Evolutionary conservation across 192 early-diverging fungal genomes (phyloP).

Genomic region (Radiomyces spectabilis): DNA sequence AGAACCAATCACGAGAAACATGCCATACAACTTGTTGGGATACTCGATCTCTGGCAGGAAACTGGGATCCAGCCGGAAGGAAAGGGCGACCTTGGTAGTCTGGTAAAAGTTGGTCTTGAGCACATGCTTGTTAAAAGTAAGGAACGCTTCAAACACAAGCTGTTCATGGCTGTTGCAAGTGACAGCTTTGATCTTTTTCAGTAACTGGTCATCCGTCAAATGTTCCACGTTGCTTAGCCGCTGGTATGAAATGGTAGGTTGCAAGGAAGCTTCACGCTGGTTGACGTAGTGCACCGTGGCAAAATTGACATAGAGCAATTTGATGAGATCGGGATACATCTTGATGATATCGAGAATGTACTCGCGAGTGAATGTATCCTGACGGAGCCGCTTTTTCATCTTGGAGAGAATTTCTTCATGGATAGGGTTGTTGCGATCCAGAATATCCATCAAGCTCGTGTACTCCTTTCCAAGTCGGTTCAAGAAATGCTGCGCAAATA

Average conservation of each 20-base stretch:
- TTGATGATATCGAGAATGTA: slow-evolving; percentile 96
- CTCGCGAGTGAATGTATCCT: slow-evolving; percentile 97
- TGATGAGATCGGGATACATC: slow-evolving; percentile 89
- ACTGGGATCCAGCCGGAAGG: slow-evolving; percentile 90
- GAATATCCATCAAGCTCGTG: slow-evolving; percentile 70
- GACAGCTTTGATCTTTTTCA: slow-evolving; percentile 85
- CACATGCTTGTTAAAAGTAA: slow-evolving; percentile 94
- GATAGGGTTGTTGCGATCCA: slow-evolving; percentile 70
- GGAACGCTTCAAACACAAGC: slow-evolving; percentile 90
- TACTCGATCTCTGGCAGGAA: slow-evolving; percentile 96
- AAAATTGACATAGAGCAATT: slow-evolving; percentile 92
- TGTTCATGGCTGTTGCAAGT: slow-evolving; percentile 91
- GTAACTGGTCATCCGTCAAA: slow-evolving; percentile 76
- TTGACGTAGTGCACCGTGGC: slow-evolving; percentile 90
- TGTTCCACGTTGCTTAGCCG: slow-evolving; percentile 71
- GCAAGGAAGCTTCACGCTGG: slow-evolving; percentile 41
- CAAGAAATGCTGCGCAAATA: slow-evolving; percentile 98
- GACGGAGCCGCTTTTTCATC: slow-evolving; percentile 97
- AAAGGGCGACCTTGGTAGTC: slow-evolving; percentile 97
- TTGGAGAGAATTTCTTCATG: slow-evolving; percentile 92
- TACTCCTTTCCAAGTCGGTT: slow-evolving; percentile 97
- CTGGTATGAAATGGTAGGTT: slow-evolving; percentile 82
- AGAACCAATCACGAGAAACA: slow-evolving; percentile 94
- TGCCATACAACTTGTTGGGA: slow-evolving; percentile 81
- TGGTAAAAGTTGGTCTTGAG: slow-evolving; percentile 99